Base-by-base conservation (phyloP, 139 green algal genomes). In the Diplosphaera chodatii region DNA sequence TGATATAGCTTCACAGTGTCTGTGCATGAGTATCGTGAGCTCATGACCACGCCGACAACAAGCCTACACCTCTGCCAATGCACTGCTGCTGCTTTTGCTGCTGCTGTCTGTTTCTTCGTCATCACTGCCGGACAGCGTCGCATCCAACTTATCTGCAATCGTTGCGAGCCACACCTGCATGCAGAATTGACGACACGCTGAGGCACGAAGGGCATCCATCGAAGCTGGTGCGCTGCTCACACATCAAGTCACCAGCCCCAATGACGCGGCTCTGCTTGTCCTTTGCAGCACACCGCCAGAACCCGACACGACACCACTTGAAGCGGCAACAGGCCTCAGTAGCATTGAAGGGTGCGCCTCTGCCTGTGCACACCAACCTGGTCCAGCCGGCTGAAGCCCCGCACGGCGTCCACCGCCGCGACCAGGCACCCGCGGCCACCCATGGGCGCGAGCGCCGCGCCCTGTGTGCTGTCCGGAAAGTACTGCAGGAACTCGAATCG, bases 121-220 rank as follows among this genome's bases (percentile, higher is more conserved):
- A n/a, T n/a, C 48, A 4, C 18, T 25, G 48, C 18, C 48, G 3
- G 28, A 67, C 32, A 93, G 76, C 2, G 71, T 80, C 32, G 85
- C 81, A 34, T 93, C 90, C 66, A 96, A 79, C 83, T 96, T 96
- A 55, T 96, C 89, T 28, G 86, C 87, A 20, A 92, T 71, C 0
- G 69, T 71, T 0, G 83, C 71, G 4, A 91, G 78, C 89, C 89
- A 94, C 15, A 85, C 86, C 81, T 90, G 84, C 65, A 77, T 55
- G 15, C 72, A 59, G 25, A 16, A 6, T 37, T 73, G 22, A 33
- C 20, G 25, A 25, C 29, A 34, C 55, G n/a, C n/a, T n/a, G n/a
- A n/a, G n/a, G n/a, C n/a, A n/a, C n/a, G n/a, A n/a, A n/a, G n/a
- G 1, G 56, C 30, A 48, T 48, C 37, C 67, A 78, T 22, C 23